These are phyloP conservation scores for Tricladium varicosporioides DNA, from an alignment of 2,329 filamentous ascomycete genomes.

Conservation along the genomic window DNA sequence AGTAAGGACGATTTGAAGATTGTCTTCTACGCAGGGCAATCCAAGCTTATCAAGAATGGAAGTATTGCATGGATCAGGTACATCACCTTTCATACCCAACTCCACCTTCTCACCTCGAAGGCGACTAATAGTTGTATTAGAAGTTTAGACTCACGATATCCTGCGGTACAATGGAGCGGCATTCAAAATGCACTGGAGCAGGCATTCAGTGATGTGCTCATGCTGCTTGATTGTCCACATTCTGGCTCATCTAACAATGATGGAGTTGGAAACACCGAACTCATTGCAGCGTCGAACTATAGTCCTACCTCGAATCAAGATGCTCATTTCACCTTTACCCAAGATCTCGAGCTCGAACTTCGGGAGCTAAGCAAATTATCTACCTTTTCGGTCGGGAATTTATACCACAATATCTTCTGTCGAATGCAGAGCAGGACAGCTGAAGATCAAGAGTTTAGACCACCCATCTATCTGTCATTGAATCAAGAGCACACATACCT, in stretches of 20 bases:
- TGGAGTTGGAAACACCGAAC: constrained; percentile 20
- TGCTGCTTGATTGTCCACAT: constrained; percentile 21
- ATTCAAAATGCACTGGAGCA: constrained; percentile 21
- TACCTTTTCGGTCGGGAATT: constrained; percentile 23
- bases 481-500: constrained; percentile 13
- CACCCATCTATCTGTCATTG: constrained; percentile 18
- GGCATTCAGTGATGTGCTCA: constrained; percentile 19
- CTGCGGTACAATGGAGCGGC: constrained; percentile 18
- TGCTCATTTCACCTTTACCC: constrained; percentile 14
- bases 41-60: constrained; percentile 9
- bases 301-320: constrained; percentile 1
- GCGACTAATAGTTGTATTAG: background rate
- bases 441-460: constrained; percentile 9
- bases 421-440: constrained; percentile 15
- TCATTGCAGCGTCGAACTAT: constrained; percentile 21
- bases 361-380: constrained; percentile 21
- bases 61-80: constrained; percentile 23
- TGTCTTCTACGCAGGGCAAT: constrained; percentile 24
- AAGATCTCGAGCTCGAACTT: constrained; percentile 18
- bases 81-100: background rate
- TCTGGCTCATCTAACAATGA: constrained; percentile 6
- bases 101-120: background rate
- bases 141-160: constrained; percentile 4
- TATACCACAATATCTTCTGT: constrained; percentile 25
- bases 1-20: constrained; percentile 25